Evolutionary conservation across 2,329 filamentous ascomycete genomes (phyloP).

Genomic region (Albophoma yamanashiensis): DNA sequence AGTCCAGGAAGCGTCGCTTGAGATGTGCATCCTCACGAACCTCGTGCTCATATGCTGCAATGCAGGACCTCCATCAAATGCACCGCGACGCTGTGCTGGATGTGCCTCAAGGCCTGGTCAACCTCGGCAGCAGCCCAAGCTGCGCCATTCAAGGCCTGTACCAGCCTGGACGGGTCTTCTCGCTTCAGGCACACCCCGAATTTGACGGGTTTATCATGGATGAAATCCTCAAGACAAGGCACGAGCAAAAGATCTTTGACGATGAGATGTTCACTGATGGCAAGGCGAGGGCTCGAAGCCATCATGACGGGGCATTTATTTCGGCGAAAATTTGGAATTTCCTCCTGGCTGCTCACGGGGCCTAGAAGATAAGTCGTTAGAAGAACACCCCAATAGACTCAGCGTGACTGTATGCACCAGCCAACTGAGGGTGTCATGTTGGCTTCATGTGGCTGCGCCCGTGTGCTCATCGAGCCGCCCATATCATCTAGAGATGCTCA

Average conservation of each 20-base stretch:
- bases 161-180: constrained; percentile 20
- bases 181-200: constrained; percentile 33
- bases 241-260: constrained; percentile 14
- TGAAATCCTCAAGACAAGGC: constrained; percentile 15
- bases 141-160: constrained; percentile 31
- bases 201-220: constrained; percentile 26
- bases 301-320: constrained; percentile 17
- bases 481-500: not conserved
- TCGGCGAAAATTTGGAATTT: constrained; percentile 16
- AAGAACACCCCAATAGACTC: not conserved
- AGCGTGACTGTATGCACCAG: not conserved
- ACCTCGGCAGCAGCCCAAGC: constrained; percentile 24
- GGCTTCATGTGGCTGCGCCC: not conserved
- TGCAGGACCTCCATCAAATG: constrained; percentile 28
- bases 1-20: not conserved
- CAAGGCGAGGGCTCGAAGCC: constrained; percentile 12
- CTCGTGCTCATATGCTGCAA: not conserved
- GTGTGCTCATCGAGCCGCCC: not conserved
- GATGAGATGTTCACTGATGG: constrained; percentile 16
- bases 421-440: not conserved
- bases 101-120: constrained; percentile 22
- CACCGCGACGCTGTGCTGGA: constrained; percentile 30
- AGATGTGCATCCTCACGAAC: not conserved
- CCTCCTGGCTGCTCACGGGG: not conserved
- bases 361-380: not conserved